These are phyloP conservation scores for Carex myosuroides DNA, from an alignment of 176 grass and related monocot species.

Conservation along the genomic window DNA sequence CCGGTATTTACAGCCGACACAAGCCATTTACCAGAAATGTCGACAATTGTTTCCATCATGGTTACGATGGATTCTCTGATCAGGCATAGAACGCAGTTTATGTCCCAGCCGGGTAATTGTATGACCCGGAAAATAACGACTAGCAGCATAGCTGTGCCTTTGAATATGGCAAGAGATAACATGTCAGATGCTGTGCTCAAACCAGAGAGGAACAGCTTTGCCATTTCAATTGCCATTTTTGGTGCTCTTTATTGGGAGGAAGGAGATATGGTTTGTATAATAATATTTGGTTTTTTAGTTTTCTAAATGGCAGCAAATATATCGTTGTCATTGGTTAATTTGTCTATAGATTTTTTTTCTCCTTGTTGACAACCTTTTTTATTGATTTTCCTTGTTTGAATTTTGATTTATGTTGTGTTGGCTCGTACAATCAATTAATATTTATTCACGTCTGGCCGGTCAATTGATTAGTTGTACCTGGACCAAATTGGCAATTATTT, in stretches of 20 bases:
- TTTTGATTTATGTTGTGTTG: neutral
- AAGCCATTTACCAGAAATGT: neutral
- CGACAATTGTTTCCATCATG: neutral
- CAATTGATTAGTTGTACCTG: neutral
- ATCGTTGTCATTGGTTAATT: neutral
- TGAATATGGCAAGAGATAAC: slow-evolving; percentile 23
- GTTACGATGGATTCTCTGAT: neutral
- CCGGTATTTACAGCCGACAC: neutral
- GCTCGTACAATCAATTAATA: neutral
- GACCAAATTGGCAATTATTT: neutral
- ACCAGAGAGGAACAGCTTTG: slow-evolving; percentile 22
- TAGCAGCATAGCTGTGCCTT: slow-evolving; percentile 23
- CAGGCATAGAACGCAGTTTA: slow-evolving; percentile 5
- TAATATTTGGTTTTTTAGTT: neutral
- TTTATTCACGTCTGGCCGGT: neutral
- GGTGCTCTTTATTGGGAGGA: slow-evolving; percentile 3
- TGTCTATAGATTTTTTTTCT: neutral
- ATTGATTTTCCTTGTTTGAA: neutral
- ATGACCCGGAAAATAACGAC: slow-evolving; percentile 17
- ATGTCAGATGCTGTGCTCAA: slow-evolving; percentile 1
- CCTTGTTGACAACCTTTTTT: neutral
- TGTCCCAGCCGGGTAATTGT: slow-evolving; percentile 4
- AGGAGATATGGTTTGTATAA: neutral
- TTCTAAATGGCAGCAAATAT: neutral
- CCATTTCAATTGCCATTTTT: slow-evolving; percentile 26